Evolutionary conservation across 129 eudicot species (phyloP).

Genomic region (Cynara cardunculus): DNA sequence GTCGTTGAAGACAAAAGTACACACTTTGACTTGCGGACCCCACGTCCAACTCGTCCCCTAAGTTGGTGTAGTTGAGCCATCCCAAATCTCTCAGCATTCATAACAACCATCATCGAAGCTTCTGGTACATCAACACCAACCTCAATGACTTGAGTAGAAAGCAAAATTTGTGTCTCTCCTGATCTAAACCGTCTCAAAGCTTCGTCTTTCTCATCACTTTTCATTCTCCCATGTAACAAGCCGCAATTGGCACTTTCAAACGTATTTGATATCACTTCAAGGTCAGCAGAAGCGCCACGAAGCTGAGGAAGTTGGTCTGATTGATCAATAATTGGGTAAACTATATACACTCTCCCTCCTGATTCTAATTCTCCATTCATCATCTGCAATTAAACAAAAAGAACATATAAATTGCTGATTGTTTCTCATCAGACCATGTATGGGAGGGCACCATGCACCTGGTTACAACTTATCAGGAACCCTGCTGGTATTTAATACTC

Average conservation of each 20-base stretch:
- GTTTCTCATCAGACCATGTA: background rate
- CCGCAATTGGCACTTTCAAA: conserved; percentile 62
- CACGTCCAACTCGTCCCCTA: conserved; percentile 97
- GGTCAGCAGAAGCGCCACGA: conserved; percentile 87
- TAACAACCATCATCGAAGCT: conserved; percentile 98
- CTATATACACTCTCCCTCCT: conserved; percentile 85
- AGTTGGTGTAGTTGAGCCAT: conserved; percentile 95
- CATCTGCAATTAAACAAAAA: conserved; percentile 51
- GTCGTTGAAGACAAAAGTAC: conserved; percentile 58
- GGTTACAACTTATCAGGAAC: background rate
- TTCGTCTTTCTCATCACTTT: conserved; percentile 75
- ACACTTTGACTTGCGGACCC: conserved; percentile 80
- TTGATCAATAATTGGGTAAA: conserved; percentile 77
- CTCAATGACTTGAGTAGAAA: conserved; percentile 90
- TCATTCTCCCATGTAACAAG: conserved; percentile 82
- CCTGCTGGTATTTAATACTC: background rate
- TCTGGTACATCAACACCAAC: conserved; percentile 96
- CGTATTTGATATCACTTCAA: conserved; percentile 54
- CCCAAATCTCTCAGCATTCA: conserved; percentile 98
- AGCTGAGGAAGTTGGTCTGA: conserved; percentile 94
- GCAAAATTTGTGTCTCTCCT: conserved; percentile 80
- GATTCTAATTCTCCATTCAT: conserved; percentile 67
- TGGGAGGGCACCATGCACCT: background rate
- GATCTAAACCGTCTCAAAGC: conserved; percentile 69
- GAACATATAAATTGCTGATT: background rate